These are phyloP conservation scores for Begonia peltatifolia DNA, from an alignment of 306 rosid genomes.

Conservation along the genomic window DNA sequence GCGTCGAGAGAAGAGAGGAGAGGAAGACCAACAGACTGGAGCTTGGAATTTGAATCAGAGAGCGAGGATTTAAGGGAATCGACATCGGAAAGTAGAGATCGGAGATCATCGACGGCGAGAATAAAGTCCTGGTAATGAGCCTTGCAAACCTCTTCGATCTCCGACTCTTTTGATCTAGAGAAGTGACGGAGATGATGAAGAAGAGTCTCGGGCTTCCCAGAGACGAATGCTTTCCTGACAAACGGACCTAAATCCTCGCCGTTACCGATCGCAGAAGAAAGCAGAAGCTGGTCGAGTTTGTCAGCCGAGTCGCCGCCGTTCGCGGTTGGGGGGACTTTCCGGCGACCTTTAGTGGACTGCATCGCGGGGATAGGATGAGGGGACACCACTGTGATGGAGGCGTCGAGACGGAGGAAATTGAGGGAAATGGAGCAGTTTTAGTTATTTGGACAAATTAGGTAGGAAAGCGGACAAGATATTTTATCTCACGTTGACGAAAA, in stretches of 20 bases:
- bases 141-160: slow-evolving; percentile 54
- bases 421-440: neutral
- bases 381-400: neutral
- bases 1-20: slow-evolving; percentile 77
- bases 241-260: slow-evolving; percentile 93
- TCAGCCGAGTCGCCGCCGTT: slow-evolving; percentile 62
- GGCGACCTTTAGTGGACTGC: slow-evolving; percentile 58
- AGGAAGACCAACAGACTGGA: slow-evolving; percentile 68
- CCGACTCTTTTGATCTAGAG: slow-evolving; percentile 79
- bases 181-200: slow-evolving; percentile 90
- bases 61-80: slow-evolving; percentile 87
- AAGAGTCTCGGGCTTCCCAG: slow-evolving; percentile 85
- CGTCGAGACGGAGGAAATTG: slow-evolving; percentile 27
- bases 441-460: slow-evolving; percentile 6
- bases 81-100: slow-evolving; percentile 92
- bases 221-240: slow-evolving; percentile 63
- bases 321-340: slow-evolving; percentile 49
- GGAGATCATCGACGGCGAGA: slow-evolving; percentile 95
- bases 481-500: slow-evolving; percentile 3
- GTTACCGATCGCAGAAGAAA: slow-evolving; percentile 82
- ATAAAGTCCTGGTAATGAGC: slow-evolving; percentile 99
- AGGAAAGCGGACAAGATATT: neutral
- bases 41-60: slow-evolving; percentile 75
- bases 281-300: slow-evolving; percentile 70
- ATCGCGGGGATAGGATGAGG: slow-evolving; percentile 10